Evolutionary conservation across 163 green algal species (phyloP), one percentile per base, ranked within the genome.

Genomic region (Chlamydomonas reinhardtii): DNA sequence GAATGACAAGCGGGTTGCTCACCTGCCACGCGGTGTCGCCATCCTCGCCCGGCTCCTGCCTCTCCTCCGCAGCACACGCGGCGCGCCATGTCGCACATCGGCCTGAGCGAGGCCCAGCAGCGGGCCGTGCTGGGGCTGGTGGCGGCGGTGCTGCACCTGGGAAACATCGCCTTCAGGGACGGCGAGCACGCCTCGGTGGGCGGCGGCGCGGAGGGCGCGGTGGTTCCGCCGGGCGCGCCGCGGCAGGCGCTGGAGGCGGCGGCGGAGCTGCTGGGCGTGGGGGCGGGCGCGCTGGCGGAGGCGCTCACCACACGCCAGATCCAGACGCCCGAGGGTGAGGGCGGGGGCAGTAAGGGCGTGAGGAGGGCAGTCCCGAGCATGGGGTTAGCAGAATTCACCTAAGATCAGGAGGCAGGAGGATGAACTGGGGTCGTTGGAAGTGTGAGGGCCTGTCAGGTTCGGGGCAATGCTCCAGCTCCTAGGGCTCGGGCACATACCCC

Each of bases 81-180:
- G 15, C 90, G 92, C n/a, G 97, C 97, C 52, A 99, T 99, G 95
- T 91, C 84, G 17, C 74, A 96, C 69, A 97, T 99, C 48, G 97
- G 97, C 59, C 97, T 99, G n/a, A 88, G 89, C 22, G 73, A 91
- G 12, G 83, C 94, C 20, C 93, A 98, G 72, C 91, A 92, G 90
- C 91, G 96, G 34, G 82, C 86, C 0, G 92, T 98, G 15, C 98
- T 98, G 85, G 75, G 88, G 19, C 85, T 93, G 6, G 92, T 99
- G 62, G 96, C 96, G 0, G 94, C 96, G 8, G 96, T 99, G 87
- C 93, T 99, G 90, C 97, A 99, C 88, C 92, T 99, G 59, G 97
- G 97, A 62, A 99, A 99, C 86, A 82, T 98, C 32, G 74, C 79
- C 35, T 99, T 99, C 85, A 76, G 74, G 56, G 90, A 96, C 27